A percentile compares a stretch with the other conserved stretches of the same genome.
phyloP scores from a whole-genome alignment of 768 basidiomycete genomes.

The Asterophora parasitica region DNA sequence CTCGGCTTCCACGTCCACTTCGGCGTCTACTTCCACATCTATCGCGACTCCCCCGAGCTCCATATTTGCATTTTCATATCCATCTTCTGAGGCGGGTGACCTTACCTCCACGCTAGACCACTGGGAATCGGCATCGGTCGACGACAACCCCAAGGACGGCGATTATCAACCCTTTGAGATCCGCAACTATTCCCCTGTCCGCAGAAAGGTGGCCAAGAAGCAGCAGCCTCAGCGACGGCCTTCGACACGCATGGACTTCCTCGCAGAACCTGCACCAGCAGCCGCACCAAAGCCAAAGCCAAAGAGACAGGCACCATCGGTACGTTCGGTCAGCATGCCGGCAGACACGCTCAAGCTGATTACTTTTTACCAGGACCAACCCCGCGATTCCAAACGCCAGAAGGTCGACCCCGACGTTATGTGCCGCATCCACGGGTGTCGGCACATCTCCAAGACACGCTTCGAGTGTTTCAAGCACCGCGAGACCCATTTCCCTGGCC shows the following conservation, averaged over 20 bases:
- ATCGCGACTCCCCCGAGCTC: constrained; percentile 1
- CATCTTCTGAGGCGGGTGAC: neutral
- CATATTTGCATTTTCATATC: constrained; percentile 1
- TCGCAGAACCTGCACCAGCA: neutral
- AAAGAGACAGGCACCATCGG: constrained; percentile 11
- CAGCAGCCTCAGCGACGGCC: neutral
- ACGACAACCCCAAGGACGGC: constrained; percentile 9
- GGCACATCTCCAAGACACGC: constrained; percentile 17
- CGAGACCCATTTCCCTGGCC: constrained; percentile 20
- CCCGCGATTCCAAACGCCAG: constrained; percentile 10
- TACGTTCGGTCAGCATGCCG: neutral
- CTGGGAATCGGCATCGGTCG: constrained; percentile 4
- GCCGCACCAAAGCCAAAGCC: neutral
- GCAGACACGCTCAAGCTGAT: neutral
- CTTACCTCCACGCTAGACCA: constrained; percentile 1
- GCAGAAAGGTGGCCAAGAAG: constrained; percentile 1
- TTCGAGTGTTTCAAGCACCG: constrained; percentile 21
- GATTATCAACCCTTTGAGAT: constrained; percentile 8
- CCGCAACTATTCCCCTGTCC: neutral
- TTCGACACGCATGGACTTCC: neutral
- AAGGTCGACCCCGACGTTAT: constrained; percentile 13
- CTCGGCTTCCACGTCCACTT: constrained; percentile 6
- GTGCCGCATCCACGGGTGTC: constrained; percentile 18
- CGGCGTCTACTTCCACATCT: constrained; percentile 2
- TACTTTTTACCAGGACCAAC: neutral